Evolutionary conservation across 805 yeast genomes (phyloP), one percentile per base, ranked within the genome.

Genomic region (Cyberlindnera samutprakarnensis): DNA sequence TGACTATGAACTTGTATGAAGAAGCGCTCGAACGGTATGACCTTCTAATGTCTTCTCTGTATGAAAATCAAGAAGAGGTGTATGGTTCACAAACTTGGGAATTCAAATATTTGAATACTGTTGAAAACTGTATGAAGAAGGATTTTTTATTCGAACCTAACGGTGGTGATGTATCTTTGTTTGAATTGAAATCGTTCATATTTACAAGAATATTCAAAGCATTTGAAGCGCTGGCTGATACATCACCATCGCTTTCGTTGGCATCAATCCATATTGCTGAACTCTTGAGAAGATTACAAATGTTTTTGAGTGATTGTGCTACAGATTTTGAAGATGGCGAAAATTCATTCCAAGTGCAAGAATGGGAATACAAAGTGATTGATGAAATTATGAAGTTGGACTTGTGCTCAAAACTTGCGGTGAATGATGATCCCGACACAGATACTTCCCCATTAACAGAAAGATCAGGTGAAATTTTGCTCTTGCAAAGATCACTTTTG

Each of bases 1-100:
- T 68, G 33, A 69, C 69, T 28, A 62, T 84, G 58, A 66, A 68
- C 17, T 64, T 81, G 16, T 54, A 62, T 17, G 80, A 78, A 18
- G 88, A 82, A 32, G 67, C 90, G 0, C 49, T 78, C 22, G 55
- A 51, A 4, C 64, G 69, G 15, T 78, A 74, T 41, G 68, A 70
- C 20, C 61, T 59, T 18, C 44, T 82, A 6, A 61, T 64, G 13
- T 36, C 44, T 2, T 40, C 54, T 7, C 60, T 61, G 3, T 6
- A 25, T 9, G 14, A 15, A 18, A 7, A 30, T 23, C 16, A 27
- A 19, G 29, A 18, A 6, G 20, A 22, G 13, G 6, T n/a, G 6
- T 22, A 22, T 14, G 14, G 14, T 12, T 6, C 14, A n/a, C 19
- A 28, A 15, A 17, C 7, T 4, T 28, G 31, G 31, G 13, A 16